These are phyloP conservation scores for Fusarium aywerte DNA, from an alignment of 2,329 filamentous ascomycete genomes.

Conservation along the genomic window DNA sequence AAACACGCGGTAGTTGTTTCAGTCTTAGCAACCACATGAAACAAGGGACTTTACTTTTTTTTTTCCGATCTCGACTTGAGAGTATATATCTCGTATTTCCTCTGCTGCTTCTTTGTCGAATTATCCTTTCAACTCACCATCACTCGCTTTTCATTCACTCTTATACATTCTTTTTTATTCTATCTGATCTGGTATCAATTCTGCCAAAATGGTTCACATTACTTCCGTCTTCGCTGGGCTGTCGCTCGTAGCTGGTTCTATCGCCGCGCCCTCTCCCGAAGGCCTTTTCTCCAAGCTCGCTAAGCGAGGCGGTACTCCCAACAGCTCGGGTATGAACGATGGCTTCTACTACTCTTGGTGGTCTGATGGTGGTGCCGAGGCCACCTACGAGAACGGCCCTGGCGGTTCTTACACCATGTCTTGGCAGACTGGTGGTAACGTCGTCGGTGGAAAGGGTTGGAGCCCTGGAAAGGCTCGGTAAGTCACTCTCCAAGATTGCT, in stretches of 20 bases:
- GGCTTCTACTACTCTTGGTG: constrained; percentile 61
- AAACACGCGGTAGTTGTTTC: constrained; percentile 34
- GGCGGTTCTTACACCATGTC: constrained; percentile 57
- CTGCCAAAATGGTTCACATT: constrained; percentile 40
- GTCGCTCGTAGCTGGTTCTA: constrained; percentile 38
- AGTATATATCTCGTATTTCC: constrained; percentile 4
- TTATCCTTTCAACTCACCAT: constrained; percentile 12
- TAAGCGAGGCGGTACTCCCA: constrained; percentile 50
- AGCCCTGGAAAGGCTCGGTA: constrained; percentile 49
- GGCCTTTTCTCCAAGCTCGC: constrained; percentile 46
- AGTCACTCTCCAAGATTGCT: constrained; percentile 43
- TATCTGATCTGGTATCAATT: constrained; percentile 14
- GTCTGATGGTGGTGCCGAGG: constrained; percentile 58
- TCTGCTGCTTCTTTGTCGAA: background rate
- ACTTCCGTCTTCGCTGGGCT: constrained; percentile 44
- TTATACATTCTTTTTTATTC: constrained; percentile 27
- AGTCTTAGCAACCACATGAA: constrained; percentile 28
- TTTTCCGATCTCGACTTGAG: background rate
- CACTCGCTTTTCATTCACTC: constrained; percentile 21
- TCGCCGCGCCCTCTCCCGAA: constrained; percentile 32
- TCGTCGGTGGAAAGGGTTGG: constrained; percentile 46
- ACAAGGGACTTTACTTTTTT: background rate
- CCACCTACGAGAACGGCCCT: constrained; percentile 58
- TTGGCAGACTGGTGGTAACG: constrained; percentile 53
- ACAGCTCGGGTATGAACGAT: constrained; percentile 50